These are phyloP conservation scores for Starmerella apis DNA, from an alignment of 805 yeast species.

Conservation along the genomic window DNA sequence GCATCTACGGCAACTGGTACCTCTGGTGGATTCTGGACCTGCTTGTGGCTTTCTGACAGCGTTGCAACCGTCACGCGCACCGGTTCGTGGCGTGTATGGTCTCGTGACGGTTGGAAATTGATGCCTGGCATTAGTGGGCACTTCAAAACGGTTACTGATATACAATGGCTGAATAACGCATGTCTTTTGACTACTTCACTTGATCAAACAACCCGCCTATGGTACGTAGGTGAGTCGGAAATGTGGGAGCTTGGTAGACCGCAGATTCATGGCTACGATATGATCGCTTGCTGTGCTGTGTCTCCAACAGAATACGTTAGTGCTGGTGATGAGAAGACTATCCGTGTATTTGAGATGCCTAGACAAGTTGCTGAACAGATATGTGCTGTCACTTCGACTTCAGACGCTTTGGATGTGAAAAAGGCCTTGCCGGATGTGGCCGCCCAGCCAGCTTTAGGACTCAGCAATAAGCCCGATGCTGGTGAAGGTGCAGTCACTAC, in stretches of 20 bases:
- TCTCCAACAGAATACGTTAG: constrained; percentile 60
- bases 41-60: constrained; percentile 52
- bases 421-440: constrained; percentile 85
- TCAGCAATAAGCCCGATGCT: constrained; percentile 72
- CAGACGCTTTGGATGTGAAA: background rate
- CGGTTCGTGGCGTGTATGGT: constrained; percentile 84
- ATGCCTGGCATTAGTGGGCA: constrained; percentile 62
- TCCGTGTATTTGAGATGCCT: constrained; percentile 84
- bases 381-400: constrained; percentile 26
- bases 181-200: constrained; percentile 67
- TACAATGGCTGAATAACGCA: constrained; percentile 51
- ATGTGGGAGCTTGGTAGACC: constrained; percentile 94
- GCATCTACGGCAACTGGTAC: constrained; percentile 98
- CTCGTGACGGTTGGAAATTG: constrained; percentile 30
- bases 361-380: constrained; percentile 59
- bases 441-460: constrained; percentile 81
- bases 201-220: constrained; percentile 87
- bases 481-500: constrained; percentile 30
- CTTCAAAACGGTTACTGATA: constrained; percentile 59
- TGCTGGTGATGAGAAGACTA: constrained; percentile 90
- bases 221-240: constrained; percentile 36
- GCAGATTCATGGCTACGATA: constrained; percentile 96
- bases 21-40: constrained; percentile 59
- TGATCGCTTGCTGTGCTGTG: constrained; percentile 66
- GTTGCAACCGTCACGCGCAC: constrained; percentile 79